Evolutionary conservation across 129 eudicot genomes (phyloP), one percentile per base, ranked within the genome.

Genomic region (Solidago caesia): DNA sequence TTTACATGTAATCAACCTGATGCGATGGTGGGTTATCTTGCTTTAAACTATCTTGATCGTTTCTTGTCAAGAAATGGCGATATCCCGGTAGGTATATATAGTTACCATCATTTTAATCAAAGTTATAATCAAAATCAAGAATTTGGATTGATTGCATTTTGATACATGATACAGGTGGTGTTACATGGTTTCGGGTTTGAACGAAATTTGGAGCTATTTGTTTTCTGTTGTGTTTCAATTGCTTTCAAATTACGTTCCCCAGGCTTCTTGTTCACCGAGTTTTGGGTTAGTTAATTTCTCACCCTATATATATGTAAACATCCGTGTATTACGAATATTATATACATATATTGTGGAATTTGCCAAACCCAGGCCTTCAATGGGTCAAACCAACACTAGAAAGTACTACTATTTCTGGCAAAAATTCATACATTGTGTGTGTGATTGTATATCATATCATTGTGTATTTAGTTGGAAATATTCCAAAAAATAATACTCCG

Each of bases 171-270:
- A 11, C 21, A 68, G 81, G 26, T 9, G 58, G 5, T 57, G 7
- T 3, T 52, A 25, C 27, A 7, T 13, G 43, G 71, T 55, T 42
- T 68, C 58, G 70, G 70, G 7, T 43, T 43, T 64, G 41, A 68
- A 77, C 11, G 64, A 3, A 68, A 77, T 56, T 6, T 44, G 39
- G 39, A 10, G 42, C 46, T 77, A 57, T 68, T 77, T 46, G 51
- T 52, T 10, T 12, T 77, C 70, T 58, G 81, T 63, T 69, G 81
- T 49, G 70, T 59, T 63, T 21, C 75, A 44, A 77, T 77, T 49
- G 69, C 81, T 59, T 70, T 26, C 27, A 77, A 77, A 53, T 26
- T 39, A 48, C 44, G 76, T 56, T 43, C 5, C 14, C 9, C 65
- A 8, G 0, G 42, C 70, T 77, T 47, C 48, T 47, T 52, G 33